phyloP scores from a whole-genome alignment of 1,284 basidiomycete species.

The Marasmius oreades region DNA sequence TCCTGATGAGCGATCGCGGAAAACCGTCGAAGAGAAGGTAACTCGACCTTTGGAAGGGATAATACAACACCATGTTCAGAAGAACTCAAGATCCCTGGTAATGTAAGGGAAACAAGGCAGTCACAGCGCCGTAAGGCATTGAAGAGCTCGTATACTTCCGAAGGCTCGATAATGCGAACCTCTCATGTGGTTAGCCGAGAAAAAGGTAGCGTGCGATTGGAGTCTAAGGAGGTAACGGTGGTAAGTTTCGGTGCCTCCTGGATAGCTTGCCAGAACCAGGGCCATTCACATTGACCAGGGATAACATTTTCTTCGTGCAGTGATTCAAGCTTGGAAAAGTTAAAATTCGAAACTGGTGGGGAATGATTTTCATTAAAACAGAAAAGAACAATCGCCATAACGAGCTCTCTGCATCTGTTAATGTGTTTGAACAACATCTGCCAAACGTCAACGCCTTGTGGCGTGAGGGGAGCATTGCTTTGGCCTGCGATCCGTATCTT shows the following conservation, averaged over 20 bases:
- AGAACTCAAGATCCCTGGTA: too few relatives aligned
- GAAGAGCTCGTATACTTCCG: too few relatives aligned
- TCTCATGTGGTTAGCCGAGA: background rate
- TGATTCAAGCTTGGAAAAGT: background rate
- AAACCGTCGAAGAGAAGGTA: too few relatives aligned
- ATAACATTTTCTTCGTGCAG: background rate
- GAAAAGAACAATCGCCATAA: background rate
- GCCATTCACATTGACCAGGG: background rate
- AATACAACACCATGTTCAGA: too few relatives aligned
- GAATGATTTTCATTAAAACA: background rate
- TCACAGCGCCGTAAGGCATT: too few relatives aligned
- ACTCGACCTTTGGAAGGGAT: too few relatives aligned
- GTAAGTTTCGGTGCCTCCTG: background rate
- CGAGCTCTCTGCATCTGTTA: background rate
- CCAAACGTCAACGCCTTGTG: background rate
- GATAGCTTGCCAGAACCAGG: background rate
- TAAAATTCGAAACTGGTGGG: background rate
- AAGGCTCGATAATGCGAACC: background rate
- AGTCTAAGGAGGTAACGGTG: background rate
- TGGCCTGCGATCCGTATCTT: background rate
- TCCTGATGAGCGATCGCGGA: too few relatives aligned
- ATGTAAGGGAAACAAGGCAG: too few relatives aligned
- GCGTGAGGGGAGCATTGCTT: background rate
- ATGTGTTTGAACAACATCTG: background rate
- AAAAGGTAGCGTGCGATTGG: background rate